Percentiles rank a stretch among this genome's conserved stretches.
phyloP scores from a whole-genome alignment of 1,139 yeast species.

The Blastobotrys aristatus region DNA sequence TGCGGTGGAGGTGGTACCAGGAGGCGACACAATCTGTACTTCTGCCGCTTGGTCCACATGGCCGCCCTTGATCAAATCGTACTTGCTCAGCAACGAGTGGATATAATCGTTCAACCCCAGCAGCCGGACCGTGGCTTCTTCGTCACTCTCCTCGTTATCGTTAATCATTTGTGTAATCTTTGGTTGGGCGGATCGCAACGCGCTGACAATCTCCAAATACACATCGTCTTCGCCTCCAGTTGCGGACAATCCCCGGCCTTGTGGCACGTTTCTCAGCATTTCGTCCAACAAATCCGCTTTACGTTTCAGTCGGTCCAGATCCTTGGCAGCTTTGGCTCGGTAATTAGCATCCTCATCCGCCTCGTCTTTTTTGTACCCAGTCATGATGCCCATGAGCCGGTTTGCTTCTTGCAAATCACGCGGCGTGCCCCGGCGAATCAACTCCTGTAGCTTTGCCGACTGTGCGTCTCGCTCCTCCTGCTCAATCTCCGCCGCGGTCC shows the following conservation, averaged over 20 bases:
- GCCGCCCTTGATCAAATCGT: constrained; percentile 60
- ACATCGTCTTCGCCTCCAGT: constrained; percentile 45
- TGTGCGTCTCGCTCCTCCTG: constrained; percentile 91
- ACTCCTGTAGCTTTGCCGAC: constrained; percentile 90
- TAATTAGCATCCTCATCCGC: constrained; percentile 51
- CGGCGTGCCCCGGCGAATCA: constrained; percentile 93
- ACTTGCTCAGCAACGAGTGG: constrained; percentile 64
- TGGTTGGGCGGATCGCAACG: constrained; percentile 82
- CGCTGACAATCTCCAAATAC: constrained; percentile 65
- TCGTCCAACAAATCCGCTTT: constrained; percentile 89
- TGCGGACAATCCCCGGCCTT: no score
- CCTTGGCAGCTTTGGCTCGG: constrained; percentile 75
- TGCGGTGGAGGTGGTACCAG: constrained; percentile 29
- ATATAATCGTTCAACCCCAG: constrained; percentile 72
- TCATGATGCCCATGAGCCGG: constrained; percentile 94
- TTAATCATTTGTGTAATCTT: constrained; percentile 77
- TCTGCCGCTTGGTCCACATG: constrained; percentile 56
- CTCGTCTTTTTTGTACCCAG: constrained; percentile 61
- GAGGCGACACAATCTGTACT: constrained; percentile 41
- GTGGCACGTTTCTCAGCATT: constrained; percentile 61
- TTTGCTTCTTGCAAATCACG: constrained; percentile 95
- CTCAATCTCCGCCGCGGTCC: constrained; percentile 85
- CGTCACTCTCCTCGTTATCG: constrained; percentile 55
- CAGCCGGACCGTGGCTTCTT: constrained; percentile 60
- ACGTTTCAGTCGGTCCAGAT: constrained; percentile 75